Evolutionary conservation across 129 eudicot genomes (phyloP).

Genomic region (Escallonia rubra): DNA sequence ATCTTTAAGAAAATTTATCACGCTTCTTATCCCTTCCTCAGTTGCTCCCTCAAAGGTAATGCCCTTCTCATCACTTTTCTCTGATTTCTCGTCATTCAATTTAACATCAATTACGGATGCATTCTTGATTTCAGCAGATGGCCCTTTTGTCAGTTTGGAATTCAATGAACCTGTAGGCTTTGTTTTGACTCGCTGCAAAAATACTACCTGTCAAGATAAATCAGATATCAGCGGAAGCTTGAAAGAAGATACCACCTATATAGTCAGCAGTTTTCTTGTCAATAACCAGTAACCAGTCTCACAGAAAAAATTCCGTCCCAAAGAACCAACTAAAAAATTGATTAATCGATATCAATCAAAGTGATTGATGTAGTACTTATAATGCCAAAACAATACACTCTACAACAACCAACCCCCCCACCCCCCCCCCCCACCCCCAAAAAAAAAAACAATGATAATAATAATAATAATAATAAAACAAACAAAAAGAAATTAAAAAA

Average conservation of each 20-base stretch:
- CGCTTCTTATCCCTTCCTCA: slow-evolving; percentile 81
- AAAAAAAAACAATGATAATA: no score
- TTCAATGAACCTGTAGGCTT: slow-evolving; percentile 40
- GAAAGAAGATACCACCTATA: no score
- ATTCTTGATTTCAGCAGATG: slow-evolving; percentile 51
- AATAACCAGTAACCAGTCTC: background rate
- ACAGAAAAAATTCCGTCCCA: no score
- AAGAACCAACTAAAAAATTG: no score
- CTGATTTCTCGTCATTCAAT: slow-evolving; percentile 53
- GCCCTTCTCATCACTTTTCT: slow-evolving; percentile 61
- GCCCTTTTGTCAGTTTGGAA: slow-evolving; percentile 55
- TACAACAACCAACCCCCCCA: no score
- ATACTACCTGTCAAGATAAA: slow-evolving; percentile 58
- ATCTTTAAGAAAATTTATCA: slow-evolving; percentile 85
- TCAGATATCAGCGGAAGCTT: background rate
- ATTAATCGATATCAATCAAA: no score
- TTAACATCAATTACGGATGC: slow-evolving; percentile 62
- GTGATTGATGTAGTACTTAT: no score
- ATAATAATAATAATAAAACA: no score
- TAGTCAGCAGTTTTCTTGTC: no score
- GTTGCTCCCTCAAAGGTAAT: slow-evolving; percentile 71
- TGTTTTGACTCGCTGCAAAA: slow-evolving; percentile 58
- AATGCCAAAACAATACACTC: no score
- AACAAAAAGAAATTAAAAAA: no score
- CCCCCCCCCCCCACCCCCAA: no score